These are phyloP conservation scores for Elsinoe perseae DNA, from an alignment of 2,329 filamentous ascomycete genomes.

Conservation along the genomic window DNA sequence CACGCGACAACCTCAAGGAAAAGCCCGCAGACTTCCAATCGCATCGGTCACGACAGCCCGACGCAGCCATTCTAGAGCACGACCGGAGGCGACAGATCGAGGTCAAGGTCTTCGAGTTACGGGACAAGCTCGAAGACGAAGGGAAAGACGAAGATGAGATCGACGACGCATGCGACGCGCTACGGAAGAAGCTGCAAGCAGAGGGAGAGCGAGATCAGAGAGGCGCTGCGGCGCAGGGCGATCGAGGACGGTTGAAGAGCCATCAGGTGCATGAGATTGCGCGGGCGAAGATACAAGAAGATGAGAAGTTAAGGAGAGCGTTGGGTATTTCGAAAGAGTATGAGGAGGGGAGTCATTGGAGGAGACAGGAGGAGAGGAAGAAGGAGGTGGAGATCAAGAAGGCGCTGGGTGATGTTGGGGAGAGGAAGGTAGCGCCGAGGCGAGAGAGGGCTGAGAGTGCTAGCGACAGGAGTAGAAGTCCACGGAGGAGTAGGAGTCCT, in stretches of 20 bases:
- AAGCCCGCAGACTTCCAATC: constrained; percentile 61
- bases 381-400: constrained; percentile 13
- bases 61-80: constrained; percentile 88
- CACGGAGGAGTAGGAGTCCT: constrained; percentile 9
- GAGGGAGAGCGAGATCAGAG: constrained; percentile 28
- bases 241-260: constrained; percentile 54
- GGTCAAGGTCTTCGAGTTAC: constrained; percentile 83
- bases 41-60: constrained; percentile 74
- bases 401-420: background rate
- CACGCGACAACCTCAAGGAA: constrained; percentile 64
- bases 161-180: constrained; percentile 61
- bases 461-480: constrained; percentile 9
- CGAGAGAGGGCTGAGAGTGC: constrained; percentile 6
- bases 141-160: constrained; percentile 87
- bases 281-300: constrained; percentile 93
- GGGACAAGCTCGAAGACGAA: constrained; percentile 87
- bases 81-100: constrained; percentile 86
- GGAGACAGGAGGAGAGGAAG: constrained; percentile 65
- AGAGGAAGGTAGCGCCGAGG: background rate
- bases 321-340: constrained; percentile 81
- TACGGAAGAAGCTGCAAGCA: constrained; percentile 56
- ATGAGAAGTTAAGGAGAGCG: constrained; percentile 75
- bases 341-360: constrained; percentile 80
- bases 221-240: constrained; percentile 40
- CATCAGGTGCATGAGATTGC: constrained; percentile 96